These are phyloP conservation scores for Passalora sequoiae DNA, from an alignment of 2,329 filamentous ascomycete genomes.

Conservation along the genomic window DNA sequence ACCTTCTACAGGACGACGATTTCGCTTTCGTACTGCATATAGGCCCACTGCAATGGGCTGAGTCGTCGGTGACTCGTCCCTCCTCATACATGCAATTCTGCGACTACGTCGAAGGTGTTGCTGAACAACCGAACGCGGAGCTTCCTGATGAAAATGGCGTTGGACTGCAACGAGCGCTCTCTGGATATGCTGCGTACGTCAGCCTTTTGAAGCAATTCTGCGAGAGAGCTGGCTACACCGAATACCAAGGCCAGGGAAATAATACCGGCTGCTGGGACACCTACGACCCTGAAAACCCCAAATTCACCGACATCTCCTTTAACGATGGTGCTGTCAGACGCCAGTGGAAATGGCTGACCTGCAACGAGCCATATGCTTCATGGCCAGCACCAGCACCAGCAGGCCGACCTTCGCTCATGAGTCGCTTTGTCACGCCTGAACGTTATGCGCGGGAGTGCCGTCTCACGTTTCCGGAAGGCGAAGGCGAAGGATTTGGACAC, in stretches of 20 bases:
- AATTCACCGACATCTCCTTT: neutral
- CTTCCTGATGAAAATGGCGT: neutral
- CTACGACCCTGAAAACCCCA: neutral
- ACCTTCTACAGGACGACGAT: slow-evolving; percentile 1
- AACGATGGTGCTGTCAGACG: neutral
- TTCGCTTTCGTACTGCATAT: slow-evolving; percentile 2
- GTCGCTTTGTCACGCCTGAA: neutral
- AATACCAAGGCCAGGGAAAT: neutral
- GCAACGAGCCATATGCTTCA: neutral
- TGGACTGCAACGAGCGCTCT: slow-evolving; percentile 1
- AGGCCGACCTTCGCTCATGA: slow-evolving; percentile 1
- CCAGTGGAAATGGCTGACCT: neutral
- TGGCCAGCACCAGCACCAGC: neutral
- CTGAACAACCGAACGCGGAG: neutral
- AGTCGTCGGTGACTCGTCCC: neutral
- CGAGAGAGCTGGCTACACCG: neutral
- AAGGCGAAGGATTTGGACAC: slow-evolving; percentile 1
- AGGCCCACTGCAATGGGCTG: neutral
- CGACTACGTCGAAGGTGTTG: slow-evolving; percentile 1
- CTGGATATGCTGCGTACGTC: slow-evolving; percentile 1
- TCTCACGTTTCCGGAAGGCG: neutral
- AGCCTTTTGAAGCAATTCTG: neutral
- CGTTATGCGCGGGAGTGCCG: slow-evolving; percentile 1
- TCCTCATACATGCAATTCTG: neutral
- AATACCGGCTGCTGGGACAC: neutral